A percentile compares a stretch with the other conserved stretches of the same genome.
These are phyloP conservation scores for Akebia trifoliata DNA, from an alignment of 164 flowering plant genomes.

Conservation along the genomic window DNA sequence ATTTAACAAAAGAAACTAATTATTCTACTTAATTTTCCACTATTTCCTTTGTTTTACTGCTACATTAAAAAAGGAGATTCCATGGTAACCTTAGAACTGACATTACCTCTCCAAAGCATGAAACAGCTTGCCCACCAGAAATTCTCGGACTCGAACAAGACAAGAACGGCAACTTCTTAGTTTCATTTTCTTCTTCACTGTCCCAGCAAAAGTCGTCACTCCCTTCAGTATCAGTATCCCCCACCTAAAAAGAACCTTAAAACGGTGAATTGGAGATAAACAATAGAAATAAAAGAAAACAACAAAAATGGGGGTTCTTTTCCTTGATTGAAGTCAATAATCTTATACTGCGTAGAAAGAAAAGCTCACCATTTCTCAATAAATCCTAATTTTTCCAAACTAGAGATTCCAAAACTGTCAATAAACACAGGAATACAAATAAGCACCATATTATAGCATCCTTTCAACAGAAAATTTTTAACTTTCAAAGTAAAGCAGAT, in stretches of 20 bases:
- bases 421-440: not conserved
- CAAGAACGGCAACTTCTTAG: conserved; percentile 16
- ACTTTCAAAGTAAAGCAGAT: not conserved
- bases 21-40: too few relatives aligned
- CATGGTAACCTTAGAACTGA: not conserved
- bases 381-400: not conserved
- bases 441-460: not conserved
- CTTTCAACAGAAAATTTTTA: not conserved
- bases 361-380: conserved; percentile 8
- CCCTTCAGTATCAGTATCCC: conserved; percentile 17
- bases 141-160: conserved; percentile 14
- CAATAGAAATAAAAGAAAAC: not conserved
- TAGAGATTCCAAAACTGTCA: conserved; percentile 1
- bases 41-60: too few relatives aligned
- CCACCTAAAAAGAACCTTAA: conserved; percentile 15
- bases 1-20: not conserved
- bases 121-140: conserved; percentile 13
- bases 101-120: conserved; percentile 35
- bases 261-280: not conserved
- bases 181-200: conserved; percentile 45
- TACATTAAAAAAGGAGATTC: too few relatives aligned
- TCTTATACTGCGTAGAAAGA: not conserved
- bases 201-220: conserved; percentile 30
- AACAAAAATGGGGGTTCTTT: not conserved
- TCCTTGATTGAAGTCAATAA: not conserved